Percentiles rank a stretch among this genome's conserved stretches.
Conservation (phyloP, 306 rosid genomes). For the Quercus agrifolia region DNA sequence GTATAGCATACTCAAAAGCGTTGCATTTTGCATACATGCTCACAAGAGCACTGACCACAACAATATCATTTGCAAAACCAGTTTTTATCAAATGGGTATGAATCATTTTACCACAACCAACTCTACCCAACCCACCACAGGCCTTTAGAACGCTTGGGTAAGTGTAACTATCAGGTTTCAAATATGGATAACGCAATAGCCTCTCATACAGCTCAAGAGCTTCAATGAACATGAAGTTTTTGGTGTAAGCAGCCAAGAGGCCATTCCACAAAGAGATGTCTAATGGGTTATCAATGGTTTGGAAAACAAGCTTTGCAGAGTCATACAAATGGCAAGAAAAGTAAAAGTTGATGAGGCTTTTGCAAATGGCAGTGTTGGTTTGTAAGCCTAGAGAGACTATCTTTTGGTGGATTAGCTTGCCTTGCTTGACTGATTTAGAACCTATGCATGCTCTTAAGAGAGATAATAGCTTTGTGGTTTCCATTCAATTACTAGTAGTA, state of each 20-base stretch:
- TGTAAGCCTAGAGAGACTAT: slow-evolving; percentile 56
- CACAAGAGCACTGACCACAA: slow-evolving; percentile 59
- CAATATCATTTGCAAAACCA: slow-evolving; percentile 54
- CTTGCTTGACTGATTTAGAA: slow-evolving; percentile 50
- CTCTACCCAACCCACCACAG: slow-evolving; percentile 50
- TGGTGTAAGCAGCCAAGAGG: slow-evolving; percentile 63
- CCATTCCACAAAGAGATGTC: slow-evolving; percentile 69
- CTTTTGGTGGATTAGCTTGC: slow-evolving; percentile 64
- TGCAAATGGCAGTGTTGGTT: slow-evolving; percentile 41
- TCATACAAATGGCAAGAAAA: slow-evolving; percentile 41
- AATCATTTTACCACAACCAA: slow-evolving; percentile 41
- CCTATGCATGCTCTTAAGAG: slow-evolving; percentile 43
- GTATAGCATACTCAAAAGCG: slow-evolving; percentile 39
- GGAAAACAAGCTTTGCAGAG: slow-evolving; percentile 51
- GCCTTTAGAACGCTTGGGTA: slow-evolving; percentile 78
- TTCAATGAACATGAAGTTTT: slow-evolving; percentile 55
- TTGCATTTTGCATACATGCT: slow-evolving; percentile 69
- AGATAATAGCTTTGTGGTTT: slow-evolving; percentile 37
- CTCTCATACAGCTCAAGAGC: slow-evolving; percentile 54
- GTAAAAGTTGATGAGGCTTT: slow-evolving; percentile 52
- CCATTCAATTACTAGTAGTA: slow-evolving; percentile 36
- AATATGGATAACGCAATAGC: slow-evolving; percentile 30
- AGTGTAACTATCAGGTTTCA: slow-evolving; percentile 58
- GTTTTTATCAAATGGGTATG: slow-evolving; percentile 56
- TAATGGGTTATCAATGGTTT: slow-evolving; percentile 36